Percentiles rank a stretch among this genome's conserved stretches.
These are phyloP conservation scores for Suhomyces sp. DNA, from an alignment of 805 yeast genomes.

Conservation along the genomic window DNA sequence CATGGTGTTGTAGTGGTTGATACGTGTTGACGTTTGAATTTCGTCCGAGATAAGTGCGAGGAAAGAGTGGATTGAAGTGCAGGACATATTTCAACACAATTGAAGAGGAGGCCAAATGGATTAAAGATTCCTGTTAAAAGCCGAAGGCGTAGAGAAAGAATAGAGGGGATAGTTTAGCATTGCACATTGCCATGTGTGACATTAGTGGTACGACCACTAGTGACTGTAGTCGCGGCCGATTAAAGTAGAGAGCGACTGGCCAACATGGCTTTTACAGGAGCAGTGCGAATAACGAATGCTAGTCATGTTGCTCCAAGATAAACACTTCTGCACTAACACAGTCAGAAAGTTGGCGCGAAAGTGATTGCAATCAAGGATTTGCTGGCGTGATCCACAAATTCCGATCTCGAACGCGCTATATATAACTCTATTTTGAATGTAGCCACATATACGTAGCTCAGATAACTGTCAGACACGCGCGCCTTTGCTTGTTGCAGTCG, in stretches of 20 bases:
- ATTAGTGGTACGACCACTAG: neutral
- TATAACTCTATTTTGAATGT: no score
- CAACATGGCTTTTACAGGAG: neutral
- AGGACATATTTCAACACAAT: no score
- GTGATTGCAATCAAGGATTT: neutral
- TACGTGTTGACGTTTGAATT: neutral
- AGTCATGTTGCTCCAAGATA: neutral
- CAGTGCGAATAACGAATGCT: neutral
- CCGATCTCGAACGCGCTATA: no score
- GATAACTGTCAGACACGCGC: no score
- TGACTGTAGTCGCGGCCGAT: neutral
- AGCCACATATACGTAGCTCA: no score
- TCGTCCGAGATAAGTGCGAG: neutral
- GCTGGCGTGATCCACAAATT: neutral
- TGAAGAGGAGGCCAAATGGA: neutral
- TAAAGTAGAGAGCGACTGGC: neutral
- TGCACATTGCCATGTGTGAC: neutral
- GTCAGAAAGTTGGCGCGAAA: neutral
- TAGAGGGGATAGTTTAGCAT: no score
- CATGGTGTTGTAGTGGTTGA: neutral
- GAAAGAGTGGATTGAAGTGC: neutral
- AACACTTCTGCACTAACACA: neutral
- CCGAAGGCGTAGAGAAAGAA: neutral
- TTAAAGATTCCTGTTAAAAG: neutral
- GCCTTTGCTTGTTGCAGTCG: no score